Evolutionary conservation across 2,329 filamentous ascomycete species (phyloP).

Genomic region (Neobulgaria alba): DNA sequence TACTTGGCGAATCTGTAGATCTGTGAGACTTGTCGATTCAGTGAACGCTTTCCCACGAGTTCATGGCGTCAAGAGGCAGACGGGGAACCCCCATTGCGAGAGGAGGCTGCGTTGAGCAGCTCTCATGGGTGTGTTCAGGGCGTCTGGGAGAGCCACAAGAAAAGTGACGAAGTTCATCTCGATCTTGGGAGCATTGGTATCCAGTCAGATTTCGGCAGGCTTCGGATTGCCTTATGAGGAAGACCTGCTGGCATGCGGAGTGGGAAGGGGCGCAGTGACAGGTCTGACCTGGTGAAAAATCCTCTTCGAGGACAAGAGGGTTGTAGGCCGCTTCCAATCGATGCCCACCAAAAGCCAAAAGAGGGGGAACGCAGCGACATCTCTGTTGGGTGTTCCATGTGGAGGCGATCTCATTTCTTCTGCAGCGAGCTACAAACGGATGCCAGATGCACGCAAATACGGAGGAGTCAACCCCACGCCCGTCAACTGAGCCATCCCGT

Average conservation of each 20-base stretch:
- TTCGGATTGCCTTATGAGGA: neutral
- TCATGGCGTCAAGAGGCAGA: too few relatives aligned
- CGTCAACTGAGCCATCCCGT: too few relatives aligned
- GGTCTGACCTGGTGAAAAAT: neutral
- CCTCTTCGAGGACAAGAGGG: slow-evolving; percentile 7
- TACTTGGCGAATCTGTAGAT: neutral
- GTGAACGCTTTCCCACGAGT: too few relatives aligned
- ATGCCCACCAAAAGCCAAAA: neutral
- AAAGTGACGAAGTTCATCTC: too few relatives aligned
- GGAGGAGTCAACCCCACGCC: too few relatives aligned
- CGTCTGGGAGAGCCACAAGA: too few relatives aligned
- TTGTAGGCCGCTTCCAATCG: neutral
- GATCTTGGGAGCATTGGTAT: neutral
- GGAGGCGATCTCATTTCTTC: slow-evolving; percentile 3
- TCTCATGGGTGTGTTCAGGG: too few relatives aligned
- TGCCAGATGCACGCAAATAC: slow-evolving; percentile 11
- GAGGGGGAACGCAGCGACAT: neutral
- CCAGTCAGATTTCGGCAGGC: slow-evolving; percentile 7
- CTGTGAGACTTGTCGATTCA: too few relatives aligned
- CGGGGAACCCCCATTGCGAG: too few relatives aligned
- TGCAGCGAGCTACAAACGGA: slow-evolving; percentile 10
- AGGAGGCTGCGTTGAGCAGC: too few relatives aligned
- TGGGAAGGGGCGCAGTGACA: slow-evolving; percentile 2
- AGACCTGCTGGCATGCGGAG: neutral
- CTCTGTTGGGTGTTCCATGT: slow-evolving; percentile 1